Evolutionary conservation across 2,329 filamentous ascomycete species (phyloP), one percentile per base, ranked within the genome.

Genomic region (Arachnopeziza araneosa): DNA sequence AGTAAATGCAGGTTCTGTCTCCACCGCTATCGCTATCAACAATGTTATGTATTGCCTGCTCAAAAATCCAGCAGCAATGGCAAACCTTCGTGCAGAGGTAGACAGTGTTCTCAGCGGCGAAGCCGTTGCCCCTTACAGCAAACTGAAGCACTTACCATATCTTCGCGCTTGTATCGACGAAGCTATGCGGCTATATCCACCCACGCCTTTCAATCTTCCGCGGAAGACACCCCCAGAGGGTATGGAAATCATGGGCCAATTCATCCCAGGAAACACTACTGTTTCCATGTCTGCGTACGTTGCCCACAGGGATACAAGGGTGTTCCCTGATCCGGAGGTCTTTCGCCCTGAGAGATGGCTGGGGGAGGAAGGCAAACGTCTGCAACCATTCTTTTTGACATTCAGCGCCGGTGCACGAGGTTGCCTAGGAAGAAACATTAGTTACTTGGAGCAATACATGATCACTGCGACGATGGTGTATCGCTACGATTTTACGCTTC

Each of bases 271-370:
- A 10, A 68, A 75, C 44, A 78, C 75, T 0, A 73, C 72, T 0
- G 78, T 82, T 5, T 74, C 71, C 49, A 75, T 80, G 62, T 77
- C 77, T 0, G 71, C 76, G 1, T 75, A 73, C 54, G 70, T 75
- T 4, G 74, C 72, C 6, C 75, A 78, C 63, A 73, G 74, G 19
- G 71, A 78, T 60, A 66, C 71, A 36, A 60, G 63, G 12, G 69
- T 73, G 1, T 78, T 76, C 64, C 73, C 72, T 10, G 67, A 77
- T 6, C 66, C 75, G 2, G 69, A 77, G 44, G 62, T 68, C 48
- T 78, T 70, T 63, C 69, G 71, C 19, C 77, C 77, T 1, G 75
- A 78, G 60, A 68, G 76, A 17, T 79, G 75, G 75, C 67, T 79
- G 1, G 74, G 70, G 0, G 75, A 75, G 19, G 22, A 50, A 4